These are phyloP conservation scores for Withania somnifera DNA, from an alignment of 305 asterid genomes.

Conservation along the genomic window DNA sequence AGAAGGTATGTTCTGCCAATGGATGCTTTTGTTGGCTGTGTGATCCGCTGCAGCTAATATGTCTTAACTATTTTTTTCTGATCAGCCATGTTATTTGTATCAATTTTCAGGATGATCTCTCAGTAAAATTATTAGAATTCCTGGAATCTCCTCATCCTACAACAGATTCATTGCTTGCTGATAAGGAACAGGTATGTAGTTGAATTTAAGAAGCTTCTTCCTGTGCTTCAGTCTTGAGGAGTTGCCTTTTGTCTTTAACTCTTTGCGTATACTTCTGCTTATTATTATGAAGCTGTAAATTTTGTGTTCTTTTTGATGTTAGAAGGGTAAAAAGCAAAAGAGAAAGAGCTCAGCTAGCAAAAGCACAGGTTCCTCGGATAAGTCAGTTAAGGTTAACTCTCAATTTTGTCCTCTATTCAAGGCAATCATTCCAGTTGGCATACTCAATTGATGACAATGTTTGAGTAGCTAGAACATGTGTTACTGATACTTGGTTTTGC, in stretches of 20 bases:
- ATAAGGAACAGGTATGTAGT: slow-evolving; percentile 46
- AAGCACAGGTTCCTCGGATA: slow-evolving; percentile 24
- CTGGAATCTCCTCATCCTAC: slow-evolving; percentile 89
- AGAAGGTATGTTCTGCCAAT: slow-evolving; percentile 39
- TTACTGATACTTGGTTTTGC: background rate
- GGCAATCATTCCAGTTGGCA: background rate
- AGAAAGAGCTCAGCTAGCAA: slow-evolving; percentile 36
- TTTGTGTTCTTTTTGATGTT: slow-evolving; percentile 1
- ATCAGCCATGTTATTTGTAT: background rate
- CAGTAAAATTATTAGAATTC: slow-evolving; percentile 61
- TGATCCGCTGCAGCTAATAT: background rate
- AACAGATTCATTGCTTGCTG: slow-evolving; percentile 69
- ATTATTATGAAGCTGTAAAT: background rate
- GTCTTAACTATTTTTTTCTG: background rate
- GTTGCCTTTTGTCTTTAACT: slow-evolving; percentile 1
- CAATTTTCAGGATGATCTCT: slow-evolving; percentile 64
- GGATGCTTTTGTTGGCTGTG: background rate
- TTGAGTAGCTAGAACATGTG: background rate
- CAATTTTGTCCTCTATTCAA: background rate
- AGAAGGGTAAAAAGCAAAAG: slow-evolving; percentile 61
- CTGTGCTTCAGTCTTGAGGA: background rate
- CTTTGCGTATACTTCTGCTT: background rate
- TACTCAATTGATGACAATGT: background rate
- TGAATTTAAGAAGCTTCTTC: background rate
- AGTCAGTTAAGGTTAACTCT: slow-evolving; percentile 41